Evolutionary conservation across 2,329 filamentous ascomycete genomes (phyloP), one percentile per base, ranked within the genome.

Genomic region (Ascocoryne sarcoides): DNA sequence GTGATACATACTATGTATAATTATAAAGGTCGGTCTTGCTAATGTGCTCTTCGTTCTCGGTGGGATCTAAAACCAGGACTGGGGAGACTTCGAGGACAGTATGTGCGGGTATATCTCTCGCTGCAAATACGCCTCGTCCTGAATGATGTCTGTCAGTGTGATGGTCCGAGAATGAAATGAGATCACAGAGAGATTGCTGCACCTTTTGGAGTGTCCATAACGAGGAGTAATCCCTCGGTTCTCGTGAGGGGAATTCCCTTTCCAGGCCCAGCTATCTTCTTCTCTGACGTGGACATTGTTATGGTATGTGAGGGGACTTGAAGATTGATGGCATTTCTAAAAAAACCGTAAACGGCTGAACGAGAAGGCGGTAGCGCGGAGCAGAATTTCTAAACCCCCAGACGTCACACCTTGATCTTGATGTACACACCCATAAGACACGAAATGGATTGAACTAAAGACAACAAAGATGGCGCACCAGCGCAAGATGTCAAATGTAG

Each of bases 51-150:
- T 62, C 59, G 47, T 71, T 73, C 47, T 75, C 70, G 32, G 59
- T 50, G 1, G 62, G 50, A 19, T 64, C 62, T 12, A 77, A 56
- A 2, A 75, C 55, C 4, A 76, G 54, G 4, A 74, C 71, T 3
- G 71, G 71, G 30, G 63, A 72, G 7, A 67, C 64, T 47, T 75
- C 73, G 43, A 76, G 57, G 4, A 70, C 54, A 0, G 68, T 71
- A 10, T 64, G 61, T 2, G 64, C 62, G 12, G 67, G 60, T 37
- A 76, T 73, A 26, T 58, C 51, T 40, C 49, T 50, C 17, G 61
- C 58, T 7, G 71, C 67, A 55, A 74, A 73, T 29, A 76, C 63
- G 20, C 71, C 73, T 43, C 73, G 62, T 38, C 73, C 71, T 75
- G 42, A 30, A 31, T 19, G 30, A 42, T 38, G 18, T 18, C 32